phyloP scores from a whole-genome alignment of 2,329 filamentous ascomycete species.

The Hysterium pulicare region DNA sequence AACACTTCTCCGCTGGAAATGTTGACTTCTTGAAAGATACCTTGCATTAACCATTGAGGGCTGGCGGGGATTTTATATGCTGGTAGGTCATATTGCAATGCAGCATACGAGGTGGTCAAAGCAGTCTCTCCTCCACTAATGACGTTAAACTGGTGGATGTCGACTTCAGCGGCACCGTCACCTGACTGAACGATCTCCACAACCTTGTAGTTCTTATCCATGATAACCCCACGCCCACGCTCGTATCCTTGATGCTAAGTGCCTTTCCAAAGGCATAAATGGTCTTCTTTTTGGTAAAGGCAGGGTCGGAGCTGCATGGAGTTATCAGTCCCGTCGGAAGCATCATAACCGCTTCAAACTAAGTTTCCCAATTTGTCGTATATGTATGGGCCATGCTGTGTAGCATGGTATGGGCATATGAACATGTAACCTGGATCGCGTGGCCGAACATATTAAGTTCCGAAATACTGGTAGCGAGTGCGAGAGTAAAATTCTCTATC shows the following conservation, averaged over 20 bases:
- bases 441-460: no score
- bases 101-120: constrained; percentile 38
- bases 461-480: no score
- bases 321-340: constrained; percentile 45
- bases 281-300: constrained; percentile 46
- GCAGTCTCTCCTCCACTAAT: constrained; percentile 44
- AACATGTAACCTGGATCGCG: constrained; percentile 49
- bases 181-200: constrained; percentile 45
- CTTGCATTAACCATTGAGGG: constrained; percentile 52
- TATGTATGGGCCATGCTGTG: constrained; percentile 50
- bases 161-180: constrained; percentile 41
- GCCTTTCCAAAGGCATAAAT: constrained; percentile 53
- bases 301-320: constrained; percentile 47
- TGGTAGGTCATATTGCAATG: constrained; percentile 46
- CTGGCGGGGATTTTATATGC: constrained; percentile 38
- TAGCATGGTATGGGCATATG: constrained; percentile 48
- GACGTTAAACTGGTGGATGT: constrained; percentile 53
- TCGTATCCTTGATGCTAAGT: constrained; percentile 52
- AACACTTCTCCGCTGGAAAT: constrained; percentile 54
- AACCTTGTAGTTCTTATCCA: constrained; percentile 49
- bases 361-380: constrained; percentile 51
- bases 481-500: no score
- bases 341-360: constrained; percentile 50
- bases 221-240: constrained; percentile 51
- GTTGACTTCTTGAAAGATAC: constrained; percentile 54